Conservation (phyloP, 495 filamentous ascomycete species). For the Xylaria palmicola region DNA sequence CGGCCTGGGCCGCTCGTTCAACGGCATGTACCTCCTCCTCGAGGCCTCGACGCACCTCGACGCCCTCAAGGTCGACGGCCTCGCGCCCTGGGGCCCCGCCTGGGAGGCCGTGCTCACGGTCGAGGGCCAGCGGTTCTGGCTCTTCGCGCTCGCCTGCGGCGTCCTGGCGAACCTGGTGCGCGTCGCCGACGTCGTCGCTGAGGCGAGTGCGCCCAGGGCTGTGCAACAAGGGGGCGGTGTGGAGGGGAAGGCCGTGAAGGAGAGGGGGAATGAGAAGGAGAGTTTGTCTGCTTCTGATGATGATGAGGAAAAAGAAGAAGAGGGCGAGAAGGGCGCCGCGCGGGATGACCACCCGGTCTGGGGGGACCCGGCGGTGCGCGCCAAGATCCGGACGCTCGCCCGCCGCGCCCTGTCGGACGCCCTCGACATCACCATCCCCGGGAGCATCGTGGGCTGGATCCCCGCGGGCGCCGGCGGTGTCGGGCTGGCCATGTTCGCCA, state of each 20-base stretch:
- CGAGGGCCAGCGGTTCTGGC: conserved; percentile 67
- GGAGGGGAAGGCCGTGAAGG: not conserved
- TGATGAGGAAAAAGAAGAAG: conserved; percentile 7
- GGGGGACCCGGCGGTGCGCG: conserved; percentile 15
- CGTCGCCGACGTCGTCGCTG: conserved; percentile 13
- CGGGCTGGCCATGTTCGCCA: conserved; percentile 54
- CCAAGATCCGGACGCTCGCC: conserved; percentile 27
- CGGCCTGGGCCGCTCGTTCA: conserved; percentile 39
- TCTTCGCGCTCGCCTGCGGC: conserved; percentile 51
- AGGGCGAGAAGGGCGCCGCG: not conserved
- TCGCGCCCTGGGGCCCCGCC: conserved; percentile 37
- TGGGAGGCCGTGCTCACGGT: conserved; percentile 27
- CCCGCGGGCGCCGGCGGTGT: conserved; percentile 43
- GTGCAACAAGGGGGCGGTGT: not conserved
- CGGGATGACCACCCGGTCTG: not conserved
- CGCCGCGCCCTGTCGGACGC: conserved; percentile 50
- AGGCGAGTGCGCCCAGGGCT: not conserved
- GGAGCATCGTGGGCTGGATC: conserved; percentile 56
- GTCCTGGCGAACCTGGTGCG: conserved; percentile 20
- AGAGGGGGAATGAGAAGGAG: not conserved
- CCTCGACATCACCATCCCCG: conserved; percentile 59
- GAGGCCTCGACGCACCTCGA: conserved; percentile 41
- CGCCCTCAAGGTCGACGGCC: conserved; percentile 49
- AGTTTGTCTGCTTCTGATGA: not conserved
- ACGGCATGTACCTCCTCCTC: conserved; percentile 49